phyloP scores from a whole-genome alignment of 1,284 basidiomycete genomes.

The Ceratobasidium sp. region DNA sequence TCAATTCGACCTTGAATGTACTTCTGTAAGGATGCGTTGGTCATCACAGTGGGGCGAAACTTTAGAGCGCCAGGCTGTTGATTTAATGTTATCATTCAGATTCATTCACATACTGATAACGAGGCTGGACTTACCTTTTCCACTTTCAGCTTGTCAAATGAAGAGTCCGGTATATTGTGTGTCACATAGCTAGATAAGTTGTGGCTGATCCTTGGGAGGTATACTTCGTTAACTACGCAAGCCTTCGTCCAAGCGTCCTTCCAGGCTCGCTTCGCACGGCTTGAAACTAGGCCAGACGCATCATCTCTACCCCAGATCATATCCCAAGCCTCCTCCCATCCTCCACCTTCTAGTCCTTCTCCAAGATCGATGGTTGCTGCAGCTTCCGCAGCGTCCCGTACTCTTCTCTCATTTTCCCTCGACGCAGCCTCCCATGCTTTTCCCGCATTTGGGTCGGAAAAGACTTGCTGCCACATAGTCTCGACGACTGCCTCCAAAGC shows the following conservation, averaged over 20 bases:
- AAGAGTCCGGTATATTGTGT: conserved; percentile 12
- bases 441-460: neutral
- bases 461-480: conserved; percentile 5
- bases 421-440: conserved; percentile 13
- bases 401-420: neutral
- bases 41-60: neutral
- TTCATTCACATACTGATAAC: neutral
- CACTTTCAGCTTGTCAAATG: neutral
- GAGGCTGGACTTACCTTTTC: neutral
- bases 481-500: conserved; percentile 5
- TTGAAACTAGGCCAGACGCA: neutral
- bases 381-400: neutral
- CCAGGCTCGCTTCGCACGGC: conserved; percentile 5
- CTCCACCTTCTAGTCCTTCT: neutral
- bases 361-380: neutral
- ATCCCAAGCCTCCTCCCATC: conserved; percentile 10
- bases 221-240: neutral
- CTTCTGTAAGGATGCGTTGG: neutral
- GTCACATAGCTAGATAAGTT: neutral
- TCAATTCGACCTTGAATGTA: conserved; percentile 1
- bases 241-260: conserved; percentile 19
- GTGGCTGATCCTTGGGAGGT: neutral
- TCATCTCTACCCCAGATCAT: neutral
- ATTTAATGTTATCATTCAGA: neutral
- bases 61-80: neutral